These are phyloP conservation scores for Trichoderma brevicompactum DNA, from an alignment of 2,329 filamentous ascomycete species.

Conservation along the genomic window DNA sequence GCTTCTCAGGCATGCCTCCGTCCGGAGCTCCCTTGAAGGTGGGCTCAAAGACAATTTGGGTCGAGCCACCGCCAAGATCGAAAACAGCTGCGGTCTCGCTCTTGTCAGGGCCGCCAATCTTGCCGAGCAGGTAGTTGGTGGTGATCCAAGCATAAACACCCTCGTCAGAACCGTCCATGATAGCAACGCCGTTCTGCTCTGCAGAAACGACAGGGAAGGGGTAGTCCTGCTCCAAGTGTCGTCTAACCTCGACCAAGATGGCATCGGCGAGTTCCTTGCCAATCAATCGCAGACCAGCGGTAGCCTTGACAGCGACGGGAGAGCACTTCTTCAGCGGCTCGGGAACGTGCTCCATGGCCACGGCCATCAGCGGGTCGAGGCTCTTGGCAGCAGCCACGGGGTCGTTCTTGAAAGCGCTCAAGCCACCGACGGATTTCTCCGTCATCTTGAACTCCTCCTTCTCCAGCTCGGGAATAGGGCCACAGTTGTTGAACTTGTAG, in stretches of 20 bases:
- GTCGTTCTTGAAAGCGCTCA: conserved; percentile 87
- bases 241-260: conserved; percentile 84
- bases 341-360: conserved; percentile 82
- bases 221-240: conserved; percentile 82
- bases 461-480: conserved; percentile 91
- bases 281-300: conserved; percentile 87
- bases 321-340: conserved; percentile 89
- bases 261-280: conserved; percentile 78
- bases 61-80: conserved; percentile 94
- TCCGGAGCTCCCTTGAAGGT: conserved; percentile 75
- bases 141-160: conserved; percentile 99
- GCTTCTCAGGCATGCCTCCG: conserved; percentile 82
- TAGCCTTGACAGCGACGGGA: conserved; percentile 96
- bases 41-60: conserved; percentile 98
- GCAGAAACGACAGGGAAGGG: conserved; percentile 92
- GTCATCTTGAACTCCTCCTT: conserved; percentile 93
- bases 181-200: conserved; percentile 84
- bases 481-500: conserved; percentile 99
- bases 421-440: conserved; percentile 77
- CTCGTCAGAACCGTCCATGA: conserved; percentile 97
- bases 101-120: conserved; percentile 91
- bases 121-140: conserved; percentile 96
- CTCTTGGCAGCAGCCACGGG: conserved; percentile 87
- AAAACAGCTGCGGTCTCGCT: conserved; percentile 92
- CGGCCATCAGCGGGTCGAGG: conserved; percentile 83